Evolutionary conservation across 768 basidiomycete genomes (phyloP).

Genomic region (Scleroderma citrinum): DNA sequence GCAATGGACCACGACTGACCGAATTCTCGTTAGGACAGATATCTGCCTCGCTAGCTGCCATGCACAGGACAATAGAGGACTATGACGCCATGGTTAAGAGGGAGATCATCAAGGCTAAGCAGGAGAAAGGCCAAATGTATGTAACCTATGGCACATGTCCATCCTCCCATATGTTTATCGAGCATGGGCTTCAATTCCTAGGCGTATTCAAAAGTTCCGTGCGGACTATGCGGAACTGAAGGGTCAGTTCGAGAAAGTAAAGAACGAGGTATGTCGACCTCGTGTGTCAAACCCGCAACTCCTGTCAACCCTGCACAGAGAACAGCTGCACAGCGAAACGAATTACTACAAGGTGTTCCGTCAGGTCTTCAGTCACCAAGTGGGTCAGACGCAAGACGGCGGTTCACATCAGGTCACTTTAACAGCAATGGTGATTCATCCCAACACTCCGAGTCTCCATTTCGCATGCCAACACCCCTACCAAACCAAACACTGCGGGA

Average conservation of each 20-base stretch:
- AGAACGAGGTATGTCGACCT: slow-evolving; percentile 40
- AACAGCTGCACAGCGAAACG: slow-evolving; percentile 52
- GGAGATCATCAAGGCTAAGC: slow-evolving; percentile 93
- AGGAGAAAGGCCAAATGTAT: slow-evolving; percentile 92
- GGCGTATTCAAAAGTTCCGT: slow-evolving; percentile 90
- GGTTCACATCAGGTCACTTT: slow-evolving; percentile 39
- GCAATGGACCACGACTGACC: slow-evolving; percentile 3
- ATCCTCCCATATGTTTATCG: slow-evolving; percentile 1
- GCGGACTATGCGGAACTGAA: slow-evolving; percentile 81
- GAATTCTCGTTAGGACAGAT: slow-evolving; percentile 75
- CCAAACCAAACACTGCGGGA: slow-evolving; percentile 57
- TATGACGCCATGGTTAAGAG: slow-evolving; percentile 95
- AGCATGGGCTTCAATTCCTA: slow-evolving; percentile 26
- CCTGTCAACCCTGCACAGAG: slow-evolving; percentile 35
- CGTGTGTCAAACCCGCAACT: background rate
- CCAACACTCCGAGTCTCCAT: slow-evolving; percentile 84
- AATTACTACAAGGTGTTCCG: slow-evolving; percentile 50
- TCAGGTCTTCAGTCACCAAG: slow-evolving; percentile 31
- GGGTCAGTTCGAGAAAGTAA: slow-evolving; percentile 74
- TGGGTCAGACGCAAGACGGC: slow-evolving; percentile 53
- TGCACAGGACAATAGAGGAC: slow-evolving; percentile 93
- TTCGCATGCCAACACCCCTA: slow-evolving; percentile 54
- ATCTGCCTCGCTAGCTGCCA: slow-evolving; percentile 91
- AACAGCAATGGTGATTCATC: slow-evolving; percentile 40
- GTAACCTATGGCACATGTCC: slow-evolving; percentile 19